phyloP scores from a whole-genome alignment of 192 early-diverging fungal species.

The Backusella luteola region DNA sequence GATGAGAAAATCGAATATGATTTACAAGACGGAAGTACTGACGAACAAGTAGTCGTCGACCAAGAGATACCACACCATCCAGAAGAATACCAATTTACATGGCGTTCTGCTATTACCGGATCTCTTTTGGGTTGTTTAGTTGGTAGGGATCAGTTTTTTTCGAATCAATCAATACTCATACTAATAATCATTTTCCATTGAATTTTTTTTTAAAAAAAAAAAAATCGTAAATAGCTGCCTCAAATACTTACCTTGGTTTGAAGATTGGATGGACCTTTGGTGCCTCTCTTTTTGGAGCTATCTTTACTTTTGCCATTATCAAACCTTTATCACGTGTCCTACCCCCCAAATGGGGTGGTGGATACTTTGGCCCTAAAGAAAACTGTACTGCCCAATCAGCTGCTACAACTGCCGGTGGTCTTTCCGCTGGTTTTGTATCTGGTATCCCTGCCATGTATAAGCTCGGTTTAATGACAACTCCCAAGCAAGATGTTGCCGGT shows the following conservation, averaged over 20 bases:
- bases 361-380: slow-evolving; percentile 68
- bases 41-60: background rate
- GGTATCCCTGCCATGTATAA: slow-evolving; percentile 71
- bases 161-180: background rate
- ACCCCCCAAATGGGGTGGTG: slow-evolving; percentile 39
- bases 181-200: background rate
- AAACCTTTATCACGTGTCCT: slow-evolving; percentile 47
- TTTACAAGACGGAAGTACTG: background rate
- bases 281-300: slow-evolving; percentile 54
- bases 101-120: slow-evolving; percentile 62
- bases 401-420: slow-evolving; percentile 67
- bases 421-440: slow-evolving; percentile 58
- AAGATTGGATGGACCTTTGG: slow-evolving; percentile 62
- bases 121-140: slow-evolving; percentile 63
- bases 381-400: slow-evolving; percentile 68
- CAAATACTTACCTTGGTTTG: slow-evolving; percentile 69
- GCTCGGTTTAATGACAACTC: slow-evolving; percentile 52
- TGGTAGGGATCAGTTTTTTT: slow-evolving; percentile 14
- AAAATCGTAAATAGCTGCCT: slow-evolving; percentile 42
- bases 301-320: slow-evolving; percentile 61
- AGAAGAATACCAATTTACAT: slow-evolving; percentile 36
- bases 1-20: slow-evolving; percentile 20
- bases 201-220: background rate
- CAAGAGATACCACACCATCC: background rate
- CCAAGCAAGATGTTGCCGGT: slow-evolving; percentile 46